phyloP scores from a whole-genome alignment of 371 early-diverging fungal genomes.

The Actinomortierella wolfii region DNA sequence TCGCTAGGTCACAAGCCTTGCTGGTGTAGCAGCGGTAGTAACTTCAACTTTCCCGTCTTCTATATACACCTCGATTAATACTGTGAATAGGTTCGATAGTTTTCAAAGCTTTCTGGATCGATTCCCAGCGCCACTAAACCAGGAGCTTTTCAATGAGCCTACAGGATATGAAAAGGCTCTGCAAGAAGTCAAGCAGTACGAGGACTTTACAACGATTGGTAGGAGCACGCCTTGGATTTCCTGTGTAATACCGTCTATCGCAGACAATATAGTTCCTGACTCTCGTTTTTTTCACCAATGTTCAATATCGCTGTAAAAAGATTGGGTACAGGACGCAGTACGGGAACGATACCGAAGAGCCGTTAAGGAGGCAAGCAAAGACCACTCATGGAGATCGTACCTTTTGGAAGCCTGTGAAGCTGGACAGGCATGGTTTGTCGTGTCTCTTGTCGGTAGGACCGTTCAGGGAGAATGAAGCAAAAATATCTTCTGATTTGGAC shows the following conservation, averaged over 20 bases:
- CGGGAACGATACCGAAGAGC: conserved; percentile 77
- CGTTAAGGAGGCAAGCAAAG: conserved; percentile 49
- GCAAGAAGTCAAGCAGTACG: conserved; percentile 72
- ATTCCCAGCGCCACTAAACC: conserved; percentile 39
- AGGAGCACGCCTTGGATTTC: no score
- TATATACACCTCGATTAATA: no score
- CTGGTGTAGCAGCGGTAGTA: no score
- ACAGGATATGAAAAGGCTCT: conserved; percentile 59
- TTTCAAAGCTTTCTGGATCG: conserved; percentile 45
- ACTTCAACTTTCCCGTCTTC: no score
- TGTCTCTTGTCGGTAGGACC: conserved; percentile 71
- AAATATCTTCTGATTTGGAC: background rate
- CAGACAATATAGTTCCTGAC: no score
- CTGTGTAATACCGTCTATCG: no score
- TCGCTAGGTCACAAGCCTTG: no score
- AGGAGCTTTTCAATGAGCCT: conserved; percentile 42
- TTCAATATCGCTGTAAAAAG: conserved; percentile 44
- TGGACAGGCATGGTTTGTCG: conserved; percentile 87
- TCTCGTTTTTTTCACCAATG: background rate
- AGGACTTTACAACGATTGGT: conserved; percentile 87
- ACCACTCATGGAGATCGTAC: conserved; percentile 63
- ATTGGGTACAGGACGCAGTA: conserved; percentile 91
- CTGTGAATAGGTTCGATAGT: no score
- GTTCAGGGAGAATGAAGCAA: no score
- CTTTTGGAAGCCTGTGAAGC: conserved; percentile 72